Percentiles rank a stretch among this genome's conserved stretches.
Evolutionary conservation across 148 eudicot species (phyloP).

Genomic region (Mesembryanthemum crystallinum): DNA sequence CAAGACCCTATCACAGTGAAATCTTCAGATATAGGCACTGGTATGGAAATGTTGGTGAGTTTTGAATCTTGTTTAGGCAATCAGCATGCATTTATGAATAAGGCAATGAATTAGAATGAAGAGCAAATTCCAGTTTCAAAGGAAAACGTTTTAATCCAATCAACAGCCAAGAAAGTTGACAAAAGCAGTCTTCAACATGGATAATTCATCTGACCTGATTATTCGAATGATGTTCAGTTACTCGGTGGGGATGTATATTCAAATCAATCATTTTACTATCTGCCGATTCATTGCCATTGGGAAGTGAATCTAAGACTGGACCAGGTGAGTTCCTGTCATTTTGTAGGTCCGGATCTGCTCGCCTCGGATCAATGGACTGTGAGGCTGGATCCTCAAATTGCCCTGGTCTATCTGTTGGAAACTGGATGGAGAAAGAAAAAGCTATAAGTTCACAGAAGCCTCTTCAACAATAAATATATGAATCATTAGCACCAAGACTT

Average conservation of each 20-base stretch:
- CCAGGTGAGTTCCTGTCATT: conserved; percentile 6
- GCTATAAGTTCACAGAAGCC: conserved; percentile 6
- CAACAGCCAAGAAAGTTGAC: neutral
- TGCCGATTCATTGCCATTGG: conserved; percentile 22
- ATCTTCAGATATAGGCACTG: neutral
- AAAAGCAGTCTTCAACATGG: neutral
- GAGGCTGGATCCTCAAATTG: conserved; percentile 27
- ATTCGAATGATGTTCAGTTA: conserved; percentile 30
- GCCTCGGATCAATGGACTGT: conserved; percentile 15
- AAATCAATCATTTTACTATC: conserved; percentile 42
- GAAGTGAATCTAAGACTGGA: conserved; percentile 23
- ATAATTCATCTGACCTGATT: conserved; percentile 32
- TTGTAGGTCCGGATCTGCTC: conserved; percentile 16
- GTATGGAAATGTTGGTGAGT: neutral
- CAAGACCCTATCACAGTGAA: too few species aligned
- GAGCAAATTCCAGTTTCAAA: neutral
- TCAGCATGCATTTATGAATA: neutral
- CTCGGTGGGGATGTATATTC: conserved; percentile 40
- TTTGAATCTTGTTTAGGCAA: neutral
- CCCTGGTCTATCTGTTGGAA: conserved; percentile 25
- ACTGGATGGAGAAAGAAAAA: neutral
- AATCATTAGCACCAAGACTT: neutral
- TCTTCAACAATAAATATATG: conserved; percentile 2
- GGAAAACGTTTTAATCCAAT: neutral
- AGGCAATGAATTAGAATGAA: neutral